Evolutionary conservation across 345 rosid species (phyloP).

Genomic region (Eucalyptus tenuipes): DNA sequence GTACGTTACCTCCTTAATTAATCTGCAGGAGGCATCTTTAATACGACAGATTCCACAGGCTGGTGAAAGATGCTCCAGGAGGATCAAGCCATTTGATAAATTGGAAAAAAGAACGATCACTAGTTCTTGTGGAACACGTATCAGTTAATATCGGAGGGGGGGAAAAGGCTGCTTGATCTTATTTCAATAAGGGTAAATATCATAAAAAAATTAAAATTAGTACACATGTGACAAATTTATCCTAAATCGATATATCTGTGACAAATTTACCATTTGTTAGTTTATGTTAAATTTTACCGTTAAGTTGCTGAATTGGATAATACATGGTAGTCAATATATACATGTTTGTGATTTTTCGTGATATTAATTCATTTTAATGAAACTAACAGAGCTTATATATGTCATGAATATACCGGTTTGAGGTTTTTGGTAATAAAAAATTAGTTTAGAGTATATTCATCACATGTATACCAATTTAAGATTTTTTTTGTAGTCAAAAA

Average conservation of each 20-base stretch:
- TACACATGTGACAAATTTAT: too few relatives aligned
- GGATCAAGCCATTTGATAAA: background rate
- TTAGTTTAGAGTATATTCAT: too few relatives aligned
- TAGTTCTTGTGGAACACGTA: background rate
- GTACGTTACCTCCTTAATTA: background rate
- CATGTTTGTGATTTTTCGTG: accelerated
- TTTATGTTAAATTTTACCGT: too few relatives aligned
- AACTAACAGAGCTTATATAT: too few relatives aligned
- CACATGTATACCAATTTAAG: accelerated
- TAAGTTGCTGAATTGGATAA: too few relatives aligned
- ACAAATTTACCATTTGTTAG: accelerated
- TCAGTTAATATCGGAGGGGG: background rate
- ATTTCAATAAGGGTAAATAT: too few relatives aligned
- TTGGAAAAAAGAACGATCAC: background rate
- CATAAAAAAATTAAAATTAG: accelerated
- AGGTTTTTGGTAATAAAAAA: too few relatives aligned
- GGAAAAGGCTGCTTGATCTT: too few relatives aligned
- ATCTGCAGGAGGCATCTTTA: background rate
- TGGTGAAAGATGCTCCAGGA: background rate
- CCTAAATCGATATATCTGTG: accelerated
- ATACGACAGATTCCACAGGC: background rate
- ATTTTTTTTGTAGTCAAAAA: too few relatives aligned
- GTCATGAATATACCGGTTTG: too few relatives aligned
- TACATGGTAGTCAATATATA: too few relatives aligned
- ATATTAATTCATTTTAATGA: too few relatives aligned